Percentiles rank a stretch among this genome's conserved stretches.
Evolutionary conservation across 2,329 filamentous ascomycete species (phyloP).

Genomic region (Rhynchosporium graminicola): DNA sequence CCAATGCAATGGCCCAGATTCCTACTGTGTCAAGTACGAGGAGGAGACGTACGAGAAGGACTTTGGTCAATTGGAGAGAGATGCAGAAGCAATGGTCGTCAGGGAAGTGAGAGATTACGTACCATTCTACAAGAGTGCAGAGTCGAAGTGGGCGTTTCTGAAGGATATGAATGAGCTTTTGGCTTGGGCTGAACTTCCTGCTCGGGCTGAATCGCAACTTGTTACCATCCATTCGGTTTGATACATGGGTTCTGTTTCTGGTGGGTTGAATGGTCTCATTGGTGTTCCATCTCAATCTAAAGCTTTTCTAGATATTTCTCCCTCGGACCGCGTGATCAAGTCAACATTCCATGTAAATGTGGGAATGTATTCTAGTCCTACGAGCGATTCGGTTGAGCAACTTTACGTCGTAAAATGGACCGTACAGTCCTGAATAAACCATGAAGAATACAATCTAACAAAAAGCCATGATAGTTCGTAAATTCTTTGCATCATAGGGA

Average conservation of each 20-base stretch:
- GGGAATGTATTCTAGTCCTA: background rate
- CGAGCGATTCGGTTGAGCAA: background rate
- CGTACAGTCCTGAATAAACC: too few relatives aligned
- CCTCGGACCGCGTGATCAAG: too few relatives aligned
- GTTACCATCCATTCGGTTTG: background rate
- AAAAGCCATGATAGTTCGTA: too few relatives aligned
- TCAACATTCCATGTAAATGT: background rate
- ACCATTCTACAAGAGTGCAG: background rate
- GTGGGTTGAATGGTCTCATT: background rate
- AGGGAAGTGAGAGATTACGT: conserved; percentile 1
- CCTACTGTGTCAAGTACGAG: conserved; percentile 3
- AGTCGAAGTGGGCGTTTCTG: background rate
- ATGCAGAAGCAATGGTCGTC: background rate
- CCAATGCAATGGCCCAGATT: background rate
- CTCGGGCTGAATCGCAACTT: conserved; percentile 1
- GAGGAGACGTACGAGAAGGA: background rate
- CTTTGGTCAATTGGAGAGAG: conserved; percentile 10
- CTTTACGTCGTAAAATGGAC: too few relatives aligned
- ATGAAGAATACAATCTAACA: too few relatives aligned
- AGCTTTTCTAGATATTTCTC: too few relatives aligned
- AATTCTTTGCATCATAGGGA: too few relatives aligned
- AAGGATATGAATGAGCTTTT: conserved; percentile 11
- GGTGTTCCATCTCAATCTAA: background rate
- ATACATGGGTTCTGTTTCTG: background rate
- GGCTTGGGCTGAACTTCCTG: conserved; percentile 10